Base-by-base conservation (phyloP, 345 rosid species). In the Boechera divaricarpa region DNA sequence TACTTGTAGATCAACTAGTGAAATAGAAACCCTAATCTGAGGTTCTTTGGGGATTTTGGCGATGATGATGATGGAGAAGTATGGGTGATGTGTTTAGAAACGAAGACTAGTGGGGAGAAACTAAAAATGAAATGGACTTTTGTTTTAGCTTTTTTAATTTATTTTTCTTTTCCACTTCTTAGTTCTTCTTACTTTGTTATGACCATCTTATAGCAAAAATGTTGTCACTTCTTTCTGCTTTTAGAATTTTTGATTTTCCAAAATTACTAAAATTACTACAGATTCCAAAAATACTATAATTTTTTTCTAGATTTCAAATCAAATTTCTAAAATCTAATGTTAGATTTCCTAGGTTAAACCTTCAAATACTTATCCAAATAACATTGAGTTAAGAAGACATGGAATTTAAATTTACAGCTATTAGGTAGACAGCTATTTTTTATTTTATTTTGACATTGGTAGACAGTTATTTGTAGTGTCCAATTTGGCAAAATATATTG, bases 21-120 rank as follows among this genome's bases (percentile, higher is more conserved):
- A 63, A 61, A 35, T 7, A 60, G 79, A 86, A 89, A 86, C 90
- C 94, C 94, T 90, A 90, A 76, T 59, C 73, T 66, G 73, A 78
- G 81, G 69, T 78, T 72, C 73, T 69, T 69, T 70, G 73, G 82
- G 83, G 77, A 54, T 55, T 76, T 63, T 57, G 71, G 56, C 21
- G 79, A 56, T 47, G 70, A 16, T 24, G 76, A 51, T 57, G 79
- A 69, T 64, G 74, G 48, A 63, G 49, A n/a, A 68, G 57, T 69
- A 24, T 62, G 63, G 76, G 48, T 47, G 49, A 42, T 69, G 67
- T 73, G 74, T 70, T 68, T 16, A 49, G 67, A 69, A n/a, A 64
- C 56, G 75, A 66, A 79, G 82, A 77, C 60, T 62, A 76, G 83
- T 65, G 81, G 79, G 62, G 72, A 33, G 53, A 49, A 42, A 45